Evolutionary conservation across 495 filamentous ascomycete species (phyloP), one percentile per base, ranked within the genome.

Genomic region (Aspergillus biplanus): DNA sequence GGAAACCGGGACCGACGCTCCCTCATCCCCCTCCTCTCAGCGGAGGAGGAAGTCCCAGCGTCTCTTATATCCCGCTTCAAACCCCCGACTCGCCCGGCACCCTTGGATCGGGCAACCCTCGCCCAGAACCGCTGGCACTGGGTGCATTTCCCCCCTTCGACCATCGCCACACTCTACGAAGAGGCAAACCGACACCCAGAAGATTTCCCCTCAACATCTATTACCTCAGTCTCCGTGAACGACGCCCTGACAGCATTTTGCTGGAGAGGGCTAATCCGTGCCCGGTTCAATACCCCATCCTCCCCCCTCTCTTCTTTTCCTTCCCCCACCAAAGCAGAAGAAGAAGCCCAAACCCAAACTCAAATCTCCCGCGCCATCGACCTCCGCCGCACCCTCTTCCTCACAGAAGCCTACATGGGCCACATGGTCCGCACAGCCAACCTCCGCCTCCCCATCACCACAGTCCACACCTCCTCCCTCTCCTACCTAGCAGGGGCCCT

Each of bases 161-260:
- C 65, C 7, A 39, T 74, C 6, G 33, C 33, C 7, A 56, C 58
- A 4, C 66, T 71, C 18, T 67, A 74, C 49, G 59, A 64, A 4
- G 61, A 71, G 39, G 73, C 66, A 7, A 56, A 56, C 31, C 50
- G 39, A 11, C 32, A n/a, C 1, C 59, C 62, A 15, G 46, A 61
- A n/a, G 56, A 63, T 15, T 54, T 58, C 33, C 47, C 47, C 13
- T 27, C 31, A 18, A 37, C 13, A 21, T 16, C 42, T 11, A 56
- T 49, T 9, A 47, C 67, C 44, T 69, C 49, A 46, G 55, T 81
- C 46, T 82, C 81, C 6, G 80, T 74, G 7, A 80, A 87, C 65
- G 85, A 87, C 60, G 75, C 79, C 12, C 69, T 87, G 7, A 83
- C 69, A 16, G 81, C 83, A 12, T 82, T 84, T 33, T 65, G 82